Percentiles rank a stretch among this genome's conserved stretches.
Evolutionary conservation across 2,329 filamentous ascomycete species (phyloP).

Genomic region (Sphaerostilbella broomeana): DNA sequence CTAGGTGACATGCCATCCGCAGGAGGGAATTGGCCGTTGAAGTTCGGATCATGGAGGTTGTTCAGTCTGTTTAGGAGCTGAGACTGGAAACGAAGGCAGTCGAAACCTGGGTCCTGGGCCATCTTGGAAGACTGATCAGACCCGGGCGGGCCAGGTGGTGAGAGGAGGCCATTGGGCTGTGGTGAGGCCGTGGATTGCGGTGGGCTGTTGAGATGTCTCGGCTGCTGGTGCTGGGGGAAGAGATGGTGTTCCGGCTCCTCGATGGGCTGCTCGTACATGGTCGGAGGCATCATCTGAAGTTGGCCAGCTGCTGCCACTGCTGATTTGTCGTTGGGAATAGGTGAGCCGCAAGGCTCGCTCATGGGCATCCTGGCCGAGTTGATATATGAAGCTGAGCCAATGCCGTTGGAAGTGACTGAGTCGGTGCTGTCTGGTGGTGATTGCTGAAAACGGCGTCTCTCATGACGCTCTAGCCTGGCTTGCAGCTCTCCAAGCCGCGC

Average conservation of each 20-base stretch:
- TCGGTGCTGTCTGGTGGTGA: constrained; percentile 1
- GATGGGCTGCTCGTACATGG: constrained; percentile 14
- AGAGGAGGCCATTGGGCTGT: constrained; percentile 15
- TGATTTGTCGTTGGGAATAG: constrained; percentile 9
- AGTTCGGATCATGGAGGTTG: constrained; percentile 14
- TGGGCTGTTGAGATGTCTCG: constrained; percentile 18
- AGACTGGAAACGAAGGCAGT: constrained; percentile 22
- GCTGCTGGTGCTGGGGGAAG: constrained; percentile 11
- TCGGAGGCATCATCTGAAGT: constrained; percentile 11
- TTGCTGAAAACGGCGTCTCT: constrained; percentile 15
- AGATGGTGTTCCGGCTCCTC: constrained; percentile 12
- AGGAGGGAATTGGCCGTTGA: constrained; percentile 2
- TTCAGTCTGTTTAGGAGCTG: constrained; percentile 20
- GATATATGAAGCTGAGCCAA: constrained; percentile 5
- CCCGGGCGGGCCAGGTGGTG: constrained; percentile 13
- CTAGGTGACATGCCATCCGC: constrained; percentile 5
- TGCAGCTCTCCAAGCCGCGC: constrained; percentile 25
- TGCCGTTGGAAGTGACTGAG: neutral
- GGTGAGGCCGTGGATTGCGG: constrained; percentile 16
- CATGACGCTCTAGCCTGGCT: constrained; percentile 24
- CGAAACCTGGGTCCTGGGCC: constrained; percentile 19
- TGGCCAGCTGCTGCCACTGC: neutral
- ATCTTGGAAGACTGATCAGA: constrained; percentile 12
- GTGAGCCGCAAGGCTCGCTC: constrained; percentile 12
- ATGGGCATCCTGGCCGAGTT: neutral